Evolutionary conservation across 139 green algal genomes (phyloP), one percentile per base, ranked within the genome.

Genomic region (Tetraselmis chui): DNA sequence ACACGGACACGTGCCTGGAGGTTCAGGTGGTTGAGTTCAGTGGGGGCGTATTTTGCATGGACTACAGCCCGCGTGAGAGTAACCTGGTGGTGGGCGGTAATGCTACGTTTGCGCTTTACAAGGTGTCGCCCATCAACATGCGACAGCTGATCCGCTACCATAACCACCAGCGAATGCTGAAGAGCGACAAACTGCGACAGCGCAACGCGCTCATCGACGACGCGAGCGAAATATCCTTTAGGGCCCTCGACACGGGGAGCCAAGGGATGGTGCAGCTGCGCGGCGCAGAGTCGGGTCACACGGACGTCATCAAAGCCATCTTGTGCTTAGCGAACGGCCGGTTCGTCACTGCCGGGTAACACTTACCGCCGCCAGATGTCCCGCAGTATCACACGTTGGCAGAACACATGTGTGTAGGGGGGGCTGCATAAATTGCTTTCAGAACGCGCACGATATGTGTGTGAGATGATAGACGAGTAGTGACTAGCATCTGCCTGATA

Each of bases 281-380:
- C 59, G 59, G 1, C 59, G 59, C 59, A 58, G 58, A 18, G 45
- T 29, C 29, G 29, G 89, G 88, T 79, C 88, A 94, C 81, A 87
- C 85, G 1, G 91, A 94, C 78, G 88, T 93, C 45, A 89, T 94
- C 23, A 92, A 89, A 29, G 87, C 83, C 83, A 91, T 94, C 58
- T 86, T 91, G n/a, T 88, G 91, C 78, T 92, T 88, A 22, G 88
- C 92, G 24, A 86, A 81, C 5, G 91, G 91, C 28, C 91, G 92
- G 79, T 88, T 94, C 29, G 85, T 91, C 29, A 92, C 91, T 23
- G 45, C 45, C 5, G 45, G 45, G 45, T 67, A 67, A n/a, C n/a
- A n/a, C n/a, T n/a, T n/a, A n/a, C n/a, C n/a, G n/a, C n/a, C n/a
- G n/a, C n/a, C n/a, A n/a, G n/a, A n/a, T n/a, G n/a, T n/a, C n/a